A percentile compares a stretch with the other conserved stretches of the same genome.
phyloP scores from a whole-genome alignment of 2,329 filamentous ascomycete species.

The Lachnellula suecica region DNA sequence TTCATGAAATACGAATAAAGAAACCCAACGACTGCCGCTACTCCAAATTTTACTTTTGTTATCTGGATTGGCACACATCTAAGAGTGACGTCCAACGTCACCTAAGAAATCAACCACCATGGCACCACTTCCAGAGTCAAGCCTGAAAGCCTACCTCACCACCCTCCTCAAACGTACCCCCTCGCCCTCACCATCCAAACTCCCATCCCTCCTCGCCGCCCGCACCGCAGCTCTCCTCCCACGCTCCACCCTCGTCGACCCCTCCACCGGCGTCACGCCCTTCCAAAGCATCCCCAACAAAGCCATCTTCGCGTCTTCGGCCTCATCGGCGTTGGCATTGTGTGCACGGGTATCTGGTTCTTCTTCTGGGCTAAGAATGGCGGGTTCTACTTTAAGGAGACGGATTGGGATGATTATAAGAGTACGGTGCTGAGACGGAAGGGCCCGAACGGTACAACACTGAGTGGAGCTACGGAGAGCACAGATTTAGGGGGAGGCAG shows the following conservation, averaged over 20 bases:
- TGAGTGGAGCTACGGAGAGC: constrained; percentile 78
- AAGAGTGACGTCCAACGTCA: constrained; percentile 11
- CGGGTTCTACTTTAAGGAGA: constrained; percentile 80
- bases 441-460: constrained; percentile 83
- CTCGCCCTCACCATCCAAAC: constrained; percentile 7
- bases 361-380: constrained; percentile 99
- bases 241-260: constrained; percentile 32
- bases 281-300: constrained; percentile 55
- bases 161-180: constrained; percentile 22
- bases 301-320: constrained; percentile 85
- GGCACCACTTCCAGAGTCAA: constrained; percentile 26
- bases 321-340: constrained; percentile 74
- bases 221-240: constrained; percentile 12
- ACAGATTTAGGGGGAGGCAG: constrained; percentile 87
- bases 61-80: constrained; percentile 9
- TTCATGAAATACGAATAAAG: neutral
- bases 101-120: constrained; percentile 17
- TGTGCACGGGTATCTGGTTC: constrained; percentile 84
- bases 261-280: constrained; percentile 48
- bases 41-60: neutral
- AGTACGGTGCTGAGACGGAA: constrained; percentile 85
- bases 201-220: constrained; percentile 9
- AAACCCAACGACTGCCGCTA: neutral
- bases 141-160: constrained; percentile 18
- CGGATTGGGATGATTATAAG: constrained; percentile 99